Base-by-base conservation (phyloP, 305 asterid species). In the Caryopteris hybrid region DNA sequence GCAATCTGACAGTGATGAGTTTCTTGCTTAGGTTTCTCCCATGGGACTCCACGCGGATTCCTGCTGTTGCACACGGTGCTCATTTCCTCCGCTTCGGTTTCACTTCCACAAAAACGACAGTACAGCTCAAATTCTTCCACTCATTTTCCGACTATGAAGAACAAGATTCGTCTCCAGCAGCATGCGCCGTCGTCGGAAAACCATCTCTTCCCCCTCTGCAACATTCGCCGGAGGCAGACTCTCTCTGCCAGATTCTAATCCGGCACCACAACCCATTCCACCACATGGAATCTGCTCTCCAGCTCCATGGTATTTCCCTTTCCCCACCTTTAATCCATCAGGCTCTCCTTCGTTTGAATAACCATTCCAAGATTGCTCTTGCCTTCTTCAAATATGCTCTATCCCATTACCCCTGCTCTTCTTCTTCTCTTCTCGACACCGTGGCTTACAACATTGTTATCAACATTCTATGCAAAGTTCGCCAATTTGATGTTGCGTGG, bases 211-310 rank as follows among this genome's bases (percentile, higher is more conserved):
- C 95, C 0, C 76, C 80, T 12, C 60, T 82, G 55, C 85, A 81
- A 61, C 86, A 81, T 33, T 92, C 95, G 8, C 63, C 64, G 39
- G 91, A 79, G 48, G 97, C 98, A 3, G 97, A 90, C 59, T 55
- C 81, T n/a, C 72, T 92, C 5, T 86, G 92, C 52, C 90, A 86
- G 33, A 62, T 92, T 56, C 83, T 92, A 56, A 82, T 88, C 68
- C 81, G 79, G 36, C 92, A 92, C 79, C 97, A 86, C 83, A 92
- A 92, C 78, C 98, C 98, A 0, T 92, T 85, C 76, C 97, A 90
- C 74, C 85, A 84, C 76, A 84, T 85, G 82, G 97, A 92, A 71
- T 89, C 98, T 4, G 85, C 96, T 18, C 80, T 90, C 68, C 95
- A 92, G 39, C 90, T 92, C 73, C 47, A 73, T 23, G 97, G 98